Conservation (phyloP, 2,329 filamentous ascomycete genomes). For the Fusarium haematococcum region DNA sequence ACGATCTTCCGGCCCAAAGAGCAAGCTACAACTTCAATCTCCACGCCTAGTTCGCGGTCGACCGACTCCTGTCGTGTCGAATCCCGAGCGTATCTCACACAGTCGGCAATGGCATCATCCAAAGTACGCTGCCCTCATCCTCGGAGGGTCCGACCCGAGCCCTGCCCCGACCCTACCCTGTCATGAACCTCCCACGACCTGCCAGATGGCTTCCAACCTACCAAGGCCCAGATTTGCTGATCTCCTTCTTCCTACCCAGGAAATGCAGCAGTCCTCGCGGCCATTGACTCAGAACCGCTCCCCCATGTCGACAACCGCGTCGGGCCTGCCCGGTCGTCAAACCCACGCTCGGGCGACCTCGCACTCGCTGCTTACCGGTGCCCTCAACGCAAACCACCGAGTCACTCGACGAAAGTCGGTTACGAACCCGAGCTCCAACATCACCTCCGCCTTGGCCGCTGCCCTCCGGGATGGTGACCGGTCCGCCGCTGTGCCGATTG, state of each 20-base stretch:
- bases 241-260: constrained; percentile 57
- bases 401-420: constrained; percentile 95
- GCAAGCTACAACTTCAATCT: constrained; percentile 37
- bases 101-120: constrained; percentile 70
- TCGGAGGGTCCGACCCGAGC: constrained; percentile 39
- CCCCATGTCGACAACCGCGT: constrained; percentile 69
- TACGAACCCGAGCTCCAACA: constrained; percentile 78
- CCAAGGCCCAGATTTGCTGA: constrained; percentile 52
- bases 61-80: constrained; percentile 49
- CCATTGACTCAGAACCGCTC: constrained; percentile 74
- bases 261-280: constrained; percentile 74
- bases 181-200: constrained; percentile 43
- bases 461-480: constrained; percentile 76
- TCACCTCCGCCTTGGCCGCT: constrained; percentile 80
- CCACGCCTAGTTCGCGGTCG: constrained; percentile 45
- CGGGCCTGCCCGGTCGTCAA: constrained; percentile 70
- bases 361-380: constrained; percentile 81
- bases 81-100: constrained; percentile 50
- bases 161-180: constrained; percentile 34
- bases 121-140: constrained; percentile 61
- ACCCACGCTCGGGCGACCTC: constrained; percentile 81
- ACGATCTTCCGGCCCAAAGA: constrained; percentile 26
- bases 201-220: constrained; percentile 48
- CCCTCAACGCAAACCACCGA: constrained; percentile 84
- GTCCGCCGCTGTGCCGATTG: constrained; percentile 67